These are phyloP conservation scores for Verticillium klebahnii DNA, from an alignment of 2,329 filamentous ascomycete species.

Conservation along the genomic window DNA sequence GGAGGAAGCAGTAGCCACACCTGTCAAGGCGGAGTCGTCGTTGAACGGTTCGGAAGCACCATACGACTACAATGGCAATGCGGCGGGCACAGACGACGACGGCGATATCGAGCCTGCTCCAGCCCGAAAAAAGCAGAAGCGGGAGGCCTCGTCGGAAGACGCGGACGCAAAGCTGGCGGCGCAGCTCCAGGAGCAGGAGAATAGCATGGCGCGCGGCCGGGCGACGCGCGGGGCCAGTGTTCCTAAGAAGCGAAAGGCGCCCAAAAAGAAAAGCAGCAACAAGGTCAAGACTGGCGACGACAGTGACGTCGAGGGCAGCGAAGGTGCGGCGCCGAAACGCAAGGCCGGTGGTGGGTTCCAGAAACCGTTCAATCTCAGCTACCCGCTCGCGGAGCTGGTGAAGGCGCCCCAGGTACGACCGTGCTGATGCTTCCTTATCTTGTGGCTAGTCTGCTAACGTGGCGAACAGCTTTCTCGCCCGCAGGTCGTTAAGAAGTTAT, in stretches of 20 bases:
- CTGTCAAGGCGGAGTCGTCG: slow-evolving; percentile 14
- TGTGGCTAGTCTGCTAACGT: slow-evolving; percentile 14
- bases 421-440: no score
- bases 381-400: slow-evolving; percentile 63
- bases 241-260: slow-evolving; percentile 61
- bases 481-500: slow-evolving; percentile 93
- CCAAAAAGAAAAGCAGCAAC: slow-evolving; percentile 69
- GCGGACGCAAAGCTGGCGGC: slow-evolving; percentile 85
- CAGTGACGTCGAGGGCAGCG: slow-evolving; percentile 66
- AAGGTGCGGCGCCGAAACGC: slow-evolving; percentile 58
- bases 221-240: slow-evolving; percentile 70
- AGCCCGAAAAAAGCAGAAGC: slow-evolving; percentile 63
- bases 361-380: slow-evolving; percentile 74
- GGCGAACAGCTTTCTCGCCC: slow-evolving; percentile 73
- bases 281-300: slow-evolving; percentile 71
- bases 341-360: slow-evolving; percentile 93
- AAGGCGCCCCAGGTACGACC: slow-evolving; percentile 58
- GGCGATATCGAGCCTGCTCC: slow-evolving; percentile 20
- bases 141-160: slow-evolving; percentile 56
- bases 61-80: slow-evolving; percentile 16
- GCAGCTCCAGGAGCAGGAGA: slow-evolving; percentile 87
- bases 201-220: slow-evolving; percentile 60
- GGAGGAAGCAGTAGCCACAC: slow-evolving; percentile 32
- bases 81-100: not conserved
- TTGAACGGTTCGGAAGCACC: not conserved